These are phyloP conservation scores for Alternaria atra DNA, from an alignment of 2,329 filamentous ascomycete species.

Conservation along the genomic window DNA sequence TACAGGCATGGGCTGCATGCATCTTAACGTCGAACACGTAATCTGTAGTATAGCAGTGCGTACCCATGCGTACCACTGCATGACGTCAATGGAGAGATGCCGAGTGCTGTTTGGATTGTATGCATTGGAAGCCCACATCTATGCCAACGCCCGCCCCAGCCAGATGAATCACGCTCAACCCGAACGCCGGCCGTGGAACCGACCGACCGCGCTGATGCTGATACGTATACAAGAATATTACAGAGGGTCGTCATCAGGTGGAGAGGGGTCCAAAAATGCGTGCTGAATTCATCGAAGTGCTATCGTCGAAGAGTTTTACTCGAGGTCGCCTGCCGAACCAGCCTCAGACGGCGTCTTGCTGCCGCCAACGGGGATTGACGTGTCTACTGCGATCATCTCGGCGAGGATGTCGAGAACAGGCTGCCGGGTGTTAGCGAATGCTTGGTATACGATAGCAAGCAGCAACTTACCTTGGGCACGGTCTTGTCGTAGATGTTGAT, in stretches of 20 bases:
- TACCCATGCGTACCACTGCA: constrained; percentile 21
- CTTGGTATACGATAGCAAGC: not conserved
- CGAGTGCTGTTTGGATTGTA: constrained; percentile 21
- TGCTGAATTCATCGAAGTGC: constrained; percentile 21
- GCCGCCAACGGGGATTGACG: constrained; percentile 59
- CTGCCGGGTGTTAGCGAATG: constrained; percentile 55
- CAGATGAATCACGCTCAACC: constrained; percentile 30
- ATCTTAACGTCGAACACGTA: constrained; percentile 26
- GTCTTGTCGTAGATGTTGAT: constrained; percentile 99
- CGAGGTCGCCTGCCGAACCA: constrained; percentile 46
- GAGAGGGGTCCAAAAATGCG: constrained; percentile 26
- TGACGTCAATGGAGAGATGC: constrained; percentile 31
- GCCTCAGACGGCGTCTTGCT: constrained; percentile 49
- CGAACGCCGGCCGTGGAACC: constrained; percentile 37
- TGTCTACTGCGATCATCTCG: constrained; percentile 96
- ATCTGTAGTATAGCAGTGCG: constrained; percentile 49
- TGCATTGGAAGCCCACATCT: constrained; percentile 33
- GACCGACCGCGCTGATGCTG: constrained; percentile 32
- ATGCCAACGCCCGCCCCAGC: constrained; percentile 28
- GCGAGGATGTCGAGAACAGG: constrained; percentile 94
- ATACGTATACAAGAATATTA: constrained; percentile 51
- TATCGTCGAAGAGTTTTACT: constrained; percentile 30
- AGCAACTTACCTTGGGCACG: constrained; percentile 79
- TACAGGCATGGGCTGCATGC: constrained; percentile 36
- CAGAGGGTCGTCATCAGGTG: constrained; percentile 35